Conservation (phyloP, 2,329 filamentous ascomycete genomes). For the Colletotrichum tanaceti region DNA sequence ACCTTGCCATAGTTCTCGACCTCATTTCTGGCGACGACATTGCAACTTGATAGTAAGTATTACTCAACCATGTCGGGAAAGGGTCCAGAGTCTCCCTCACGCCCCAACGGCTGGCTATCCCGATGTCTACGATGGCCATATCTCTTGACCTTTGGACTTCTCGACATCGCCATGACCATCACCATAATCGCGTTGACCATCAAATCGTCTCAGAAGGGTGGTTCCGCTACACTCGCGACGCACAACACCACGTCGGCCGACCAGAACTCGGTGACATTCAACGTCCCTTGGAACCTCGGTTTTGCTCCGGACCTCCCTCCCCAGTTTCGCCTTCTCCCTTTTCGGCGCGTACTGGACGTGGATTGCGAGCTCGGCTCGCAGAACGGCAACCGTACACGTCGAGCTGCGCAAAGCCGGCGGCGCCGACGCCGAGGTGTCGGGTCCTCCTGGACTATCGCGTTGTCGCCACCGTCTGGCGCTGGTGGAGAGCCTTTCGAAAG, state of each 20-base stretch:
- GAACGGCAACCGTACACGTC: slow-evolving; percentile 20
- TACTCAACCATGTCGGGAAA: neutral
- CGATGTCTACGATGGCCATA: neutral
- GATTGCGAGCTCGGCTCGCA: slow-evolving; percentile 2
- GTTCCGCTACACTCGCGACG: slow-evolving; percentile 12
- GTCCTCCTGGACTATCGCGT: slow-evolving; percentile 23
- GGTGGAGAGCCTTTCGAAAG: slow-evolving; percentile 11
- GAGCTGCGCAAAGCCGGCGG: slow-evolving; percentile 15
- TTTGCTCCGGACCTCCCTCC: slow-evolving; percentile 12
- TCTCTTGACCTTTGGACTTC: slow-evolving; percentile 8
- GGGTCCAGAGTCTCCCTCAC: neutral
- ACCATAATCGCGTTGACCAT: neutral
- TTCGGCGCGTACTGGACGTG: slow-evolving; percentile 24
- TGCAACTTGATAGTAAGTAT: neutral
- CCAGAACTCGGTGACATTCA: neutral
- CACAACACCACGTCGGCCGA: neutral
- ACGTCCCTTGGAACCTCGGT: slow-evolving; percentile 5
- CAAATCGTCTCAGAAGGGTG: slow-evolving; percentile 6
- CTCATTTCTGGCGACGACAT: too few species aligned
- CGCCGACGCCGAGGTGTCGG: neutral
- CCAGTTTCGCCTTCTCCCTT: slow-evolving; percentile 12
- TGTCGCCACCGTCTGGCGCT: slow-evolving; percentile 14
- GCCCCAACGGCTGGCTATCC: slow-evolving; percentile 5
- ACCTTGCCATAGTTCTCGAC: neutral
- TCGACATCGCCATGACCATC: slow-evolving; percentile 8